These are phyloP conservation scores for Coccomyxa sp. DNA, from an alignment of 139 green algal genomes.

Conservation along the genomic window DNA sequence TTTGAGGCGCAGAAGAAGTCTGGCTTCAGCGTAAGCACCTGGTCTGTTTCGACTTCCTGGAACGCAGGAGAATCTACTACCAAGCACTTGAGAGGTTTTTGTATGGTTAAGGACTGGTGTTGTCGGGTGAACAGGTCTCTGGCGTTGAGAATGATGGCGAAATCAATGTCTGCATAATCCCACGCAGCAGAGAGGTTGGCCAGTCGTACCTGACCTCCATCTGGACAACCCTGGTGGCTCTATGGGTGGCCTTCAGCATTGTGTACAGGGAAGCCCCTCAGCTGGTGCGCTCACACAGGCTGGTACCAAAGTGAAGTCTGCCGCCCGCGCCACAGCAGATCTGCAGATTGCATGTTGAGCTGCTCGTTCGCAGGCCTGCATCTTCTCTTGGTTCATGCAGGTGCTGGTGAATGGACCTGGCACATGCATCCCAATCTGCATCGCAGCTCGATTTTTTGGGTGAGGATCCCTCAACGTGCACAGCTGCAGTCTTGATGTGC, in stretches of 20 bases:
- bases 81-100: no score
- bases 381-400: slow-evolving; percentile 15
- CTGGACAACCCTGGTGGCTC: slow-evolving; percentile 57
- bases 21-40: no score
- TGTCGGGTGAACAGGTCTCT: no score
- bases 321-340: no score
- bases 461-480: background rate
- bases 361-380: no score
- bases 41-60: no score
- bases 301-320: background rate
- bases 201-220: slow-evolving; percentile 74
- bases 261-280: slow-evolving; percentile 34
- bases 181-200: slow-evolving; percentile 77
- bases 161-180: slow-evolving; percentile 35
- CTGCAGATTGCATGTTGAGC: no score
- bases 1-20: no score
- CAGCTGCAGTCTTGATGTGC: background rate
- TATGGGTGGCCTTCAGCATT: slow-evolving; percentile 32
- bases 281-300: slow-evolving; percentile 36
- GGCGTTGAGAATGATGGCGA: no score
- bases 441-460: slow-evolving; percentile 44
- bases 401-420: slow-evolving; percentile 83
- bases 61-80: no score
- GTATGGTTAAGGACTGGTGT: no score
- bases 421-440: slow-evolving; percentile 80